phyloP scores from a whole-genome alignment of 345 rosid species.

The Eucalyptus pauciflora region DNA sequence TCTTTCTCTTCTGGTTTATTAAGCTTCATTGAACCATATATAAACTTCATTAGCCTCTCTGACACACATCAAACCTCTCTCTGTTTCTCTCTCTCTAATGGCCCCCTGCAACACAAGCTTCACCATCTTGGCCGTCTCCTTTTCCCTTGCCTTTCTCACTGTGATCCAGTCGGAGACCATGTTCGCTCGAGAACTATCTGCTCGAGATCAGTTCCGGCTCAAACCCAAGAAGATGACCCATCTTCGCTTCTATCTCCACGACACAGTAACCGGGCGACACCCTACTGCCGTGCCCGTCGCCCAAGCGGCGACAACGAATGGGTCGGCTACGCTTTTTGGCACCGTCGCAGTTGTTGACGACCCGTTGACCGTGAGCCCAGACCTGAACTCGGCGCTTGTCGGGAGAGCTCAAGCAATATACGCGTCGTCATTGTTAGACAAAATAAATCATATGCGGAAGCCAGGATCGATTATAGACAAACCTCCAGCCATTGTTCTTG shows the following conservation, averaged over 20 bases:
- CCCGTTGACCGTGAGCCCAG: slow-evolving; percentile 1
- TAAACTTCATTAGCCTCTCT: neutral
- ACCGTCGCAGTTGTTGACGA: neutral
- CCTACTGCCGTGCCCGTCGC: slow-evolving; percentile 10
- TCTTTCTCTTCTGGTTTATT: neutral
- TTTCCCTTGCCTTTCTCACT: neutral
- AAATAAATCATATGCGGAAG: too few species aligned
- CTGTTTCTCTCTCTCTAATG: neutral
- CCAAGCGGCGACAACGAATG: neutral
- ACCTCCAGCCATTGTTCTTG: too few species aligned
- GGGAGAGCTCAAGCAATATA: slow-evolving; percentile 16
- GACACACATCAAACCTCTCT: neutral
- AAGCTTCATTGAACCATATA: neutral
- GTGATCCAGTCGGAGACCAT: neutral
- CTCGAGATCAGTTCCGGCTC: neutral
- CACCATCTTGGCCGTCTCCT: neutral
- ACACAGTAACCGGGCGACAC: slow-evolving; percentile 6
- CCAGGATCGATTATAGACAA: too few species aligned
- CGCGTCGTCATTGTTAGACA: too few species aligned
- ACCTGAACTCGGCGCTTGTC: slow-evolving; percentile 1
- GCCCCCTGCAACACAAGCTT: neutral
- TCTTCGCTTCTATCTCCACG: slow-evolving; percentile 27
- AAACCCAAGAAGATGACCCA: slow-evolving; percentile 20
- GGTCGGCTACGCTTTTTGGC: neutral
- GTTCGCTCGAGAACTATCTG: neutral